Base-by-base conservation (phyloP, 1,139 yeast genomes). In the Ashbya aceris region DNA sequence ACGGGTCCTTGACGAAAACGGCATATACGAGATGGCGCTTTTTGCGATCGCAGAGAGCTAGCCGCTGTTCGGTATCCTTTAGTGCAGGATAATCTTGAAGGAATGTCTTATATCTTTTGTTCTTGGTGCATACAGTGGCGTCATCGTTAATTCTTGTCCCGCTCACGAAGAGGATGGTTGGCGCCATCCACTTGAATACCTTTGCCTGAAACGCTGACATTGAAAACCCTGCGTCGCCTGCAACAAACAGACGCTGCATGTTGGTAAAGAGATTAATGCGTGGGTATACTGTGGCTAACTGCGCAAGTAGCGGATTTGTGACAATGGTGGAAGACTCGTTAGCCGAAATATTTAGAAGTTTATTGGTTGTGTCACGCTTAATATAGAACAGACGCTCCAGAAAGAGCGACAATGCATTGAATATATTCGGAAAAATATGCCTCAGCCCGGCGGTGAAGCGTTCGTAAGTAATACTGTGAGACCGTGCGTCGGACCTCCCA, bases 181-280 rank as follows among this genome's bases (percentile, higher is more conserved):
- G 95, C 0, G 95, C 94, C 51, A 76, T 78, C 96, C 96, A 89
- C 56, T 86, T 85, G 66, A 85, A 80, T 0, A 82, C 84, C 51
- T 82, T 85, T 48, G 81, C 74, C 61, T 89, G 95, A 45, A 89
- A 72, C 0, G 96, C 82, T 35, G 95, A 67, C 71, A 89, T 83
- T 0, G 96, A 84, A 56, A 83, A 89, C 1, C 97, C 97, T 17
- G 79, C 71, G 39, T 65, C 67, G 5, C 87, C 68, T 0, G 95
- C 96, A 10, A 75, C 69, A 54, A 81, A 89, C 7, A 89, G 69
- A 51, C 74, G 77, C 40, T 79, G 71, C 47, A 83, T 62, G 45
- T 78, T 72, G 0, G 65, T 52, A 38, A 61, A 64, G 0, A 64
- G 56, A 8, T 67, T 43, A 36, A 66, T 66, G 5, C 54, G 47